These are phyloP conservation scores for Neoboletus magnificus DNA, from an alignment of 768 basidiomycete genomes.

Conservation along the genomic window DNA sequence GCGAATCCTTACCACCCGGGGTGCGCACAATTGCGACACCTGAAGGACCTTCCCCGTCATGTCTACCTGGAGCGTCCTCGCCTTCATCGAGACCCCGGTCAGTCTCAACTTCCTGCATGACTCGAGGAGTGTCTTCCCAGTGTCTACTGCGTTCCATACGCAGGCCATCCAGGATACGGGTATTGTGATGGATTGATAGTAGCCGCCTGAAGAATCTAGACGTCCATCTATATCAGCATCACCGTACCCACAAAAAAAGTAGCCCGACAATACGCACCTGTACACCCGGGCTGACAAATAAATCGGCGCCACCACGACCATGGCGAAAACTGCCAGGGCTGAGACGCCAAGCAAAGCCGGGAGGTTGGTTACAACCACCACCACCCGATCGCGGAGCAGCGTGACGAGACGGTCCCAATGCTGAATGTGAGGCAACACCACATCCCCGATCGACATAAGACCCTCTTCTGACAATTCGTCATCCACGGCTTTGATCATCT, in stretches of 20 bases:
- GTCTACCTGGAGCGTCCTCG: not conserved
- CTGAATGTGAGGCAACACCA: too few species aligned
- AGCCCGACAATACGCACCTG: too few species aligned
- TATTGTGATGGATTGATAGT: too few species aligned
- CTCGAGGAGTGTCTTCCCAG: too few species aligned
- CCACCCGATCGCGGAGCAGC: conserved; percentile 2
- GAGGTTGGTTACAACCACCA: conserved; percentile 5
- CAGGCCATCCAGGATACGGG: too few species aligned
- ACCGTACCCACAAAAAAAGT: too few species aligned
- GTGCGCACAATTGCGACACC: not conserved
- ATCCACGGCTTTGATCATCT: conserved; percentile 20
- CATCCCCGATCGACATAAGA: conserved; percentile 16
- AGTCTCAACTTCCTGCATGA: not conserved
- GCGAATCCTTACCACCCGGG: not conserved
- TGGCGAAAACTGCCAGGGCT: too few species aligned
- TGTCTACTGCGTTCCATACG: too few species aligned
- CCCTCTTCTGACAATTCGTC: too few species aligned
- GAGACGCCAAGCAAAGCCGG: conserved; percentile 13
- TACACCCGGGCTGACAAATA: conserved; percentile 2
- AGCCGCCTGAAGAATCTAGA: too few species aligned
- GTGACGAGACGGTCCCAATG: too few species aligned
- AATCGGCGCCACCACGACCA: conserved; percentile 5
- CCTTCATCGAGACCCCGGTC: not conserved
- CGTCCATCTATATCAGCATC: too few species aligned
- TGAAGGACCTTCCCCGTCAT: not conserved